Evolutionary conservation across 176 grass and related monocot species (phyloP), one percentile per base, ranked within the genome.

Genomic region (Tuctoria greenei): DNA sequence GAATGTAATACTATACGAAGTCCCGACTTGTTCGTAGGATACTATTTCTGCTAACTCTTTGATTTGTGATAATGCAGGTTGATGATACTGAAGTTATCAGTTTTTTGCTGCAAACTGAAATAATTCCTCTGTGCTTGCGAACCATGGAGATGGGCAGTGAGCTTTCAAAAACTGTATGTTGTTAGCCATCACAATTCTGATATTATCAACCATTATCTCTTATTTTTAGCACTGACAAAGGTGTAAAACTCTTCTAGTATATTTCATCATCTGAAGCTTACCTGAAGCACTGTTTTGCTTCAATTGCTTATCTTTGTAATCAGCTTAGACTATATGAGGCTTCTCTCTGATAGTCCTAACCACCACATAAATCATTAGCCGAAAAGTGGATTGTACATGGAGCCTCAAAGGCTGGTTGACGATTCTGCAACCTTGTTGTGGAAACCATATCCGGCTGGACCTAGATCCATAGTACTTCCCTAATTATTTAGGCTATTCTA

Each of bases 121-220:
- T 99, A 85, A 99, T 99, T 84, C 95, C 95, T 70, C 70, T 99
- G 59, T 99, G 95, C 54, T 45, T 99, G 51, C 87, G 89, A 61
- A 99, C 95, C 60, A 99, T 99, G 95, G 95, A 95, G 82, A 99
- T 99, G 95, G 95, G 95, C 36, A 95, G 91, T 77, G 92, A 99
- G 79, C 89, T 99, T 4, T 99, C 95, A 12, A 99, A 99, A 88
- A 99, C 95, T 6, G 92, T 95, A 84, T 72, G 85, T 87, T 25
- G 28, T 59, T 31, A 27, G 24, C 46, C 55, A 84, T 75, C 37
- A 75, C 43, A 46, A 77, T 51, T 27, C 27, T 77, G n/a, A 18
- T 74, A 14, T 79, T 7, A 41, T 21, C 31, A 37, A 6, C 3
- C 23, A 64, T 13, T 79, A 55, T 43, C 3, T 80, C 64, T 88